These are phyloP conservation scores for Logfia minima DNA, from an alignment of 129 eudicot species.

Conservation along the genomic window DNA sequence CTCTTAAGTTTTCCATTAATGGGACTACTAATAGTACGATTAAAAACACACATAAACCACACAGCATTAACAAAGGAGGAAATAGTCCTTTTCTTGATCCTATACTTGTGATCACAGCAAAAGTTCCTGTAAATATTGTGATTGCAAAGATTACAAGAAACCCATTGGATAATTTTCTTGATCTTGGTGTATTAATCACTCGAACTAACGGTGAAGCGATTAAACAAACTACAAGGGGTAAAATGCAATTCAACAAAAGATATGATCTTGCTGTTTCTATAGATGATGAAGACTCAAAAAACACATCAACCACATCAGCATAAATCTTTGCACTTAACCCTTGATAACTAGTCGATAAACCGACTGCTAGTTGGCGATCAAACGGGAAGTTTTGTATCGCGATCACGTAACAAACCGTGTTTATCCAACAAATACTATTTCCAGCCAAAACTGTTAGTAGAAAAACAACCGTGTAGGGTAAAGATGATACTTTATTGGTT, in stretches of 20 bases:
- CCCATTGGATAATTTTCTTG: slow-evolving; percentile 49
- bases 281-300: slow-evolving; percentile 24
- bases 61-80: slow-evolving; percentile 27
- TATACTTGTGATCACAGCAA: slow-evolving; percentile 56
- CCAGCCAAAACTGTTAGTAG: slow-evolving; percentile 70
- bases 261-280: slow-evolving; percentile 43
- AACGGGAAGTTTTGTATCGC: slow-evolving; percentile 69
- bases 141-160: slow-evolving; percentile 49
- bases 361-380: slow-evolving; percentile 66
- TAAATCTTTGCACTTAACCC: slow-evolving; percentile 78
- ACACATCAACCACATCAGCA: slow-evolving; percentile 50
- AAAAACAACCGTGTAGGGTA: slow-evolving; percentile 58
- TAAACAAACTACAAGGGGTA: slow-evolving; percentile 64
- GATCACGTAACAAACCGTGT: slow-evolving; percentile 73
- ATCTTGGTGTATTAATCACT: slow-evolving; percentile 28
- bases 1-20: slow-evolving; percentile 51
- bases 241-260: slow-evolving; percentile 60
- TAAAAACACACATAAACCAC: slow-evolving; percentile 52
- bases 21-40: slow-evolving; percentile 59
- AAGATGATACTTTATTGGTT: slow-evolving; percentile 34
- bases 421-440: slow-evolving; percentile 89
- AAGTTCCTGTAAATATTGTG: slow-evolving; percentile 60
- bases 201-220: slow-evolving; percentile 47
- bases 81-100: slow-evolving; percentile 17
- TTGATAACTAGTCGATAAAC: slow-evolving; percentile 70